These are phyloP conservation scores for Diaporthe eres DNA, from an alignment of 2,329 filamentous ascomycete species.

Conservation along the genomic window DNA sequence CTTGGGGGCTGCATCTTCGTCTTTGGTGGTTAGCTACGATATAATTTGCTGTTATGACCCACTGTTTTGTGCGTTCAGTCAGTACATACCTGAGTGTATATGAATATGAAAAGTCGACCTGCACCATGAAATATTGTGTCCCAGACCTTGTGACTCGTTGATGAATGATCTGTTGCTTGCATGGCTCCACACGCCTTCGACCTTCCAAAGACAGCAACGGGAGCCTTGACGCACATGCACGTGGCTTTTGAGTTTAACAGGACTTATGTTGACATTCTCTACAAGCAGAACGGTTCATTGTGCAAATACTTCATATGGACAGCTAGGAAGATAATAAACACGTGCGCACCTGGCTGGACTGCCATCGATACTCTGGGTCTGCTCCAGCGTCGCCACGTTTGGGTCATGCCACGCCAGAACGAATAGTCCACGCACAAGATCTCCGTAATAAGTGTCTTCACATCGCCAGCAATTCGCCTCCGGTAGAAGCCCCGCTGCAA, in stretches of 20 bases:
- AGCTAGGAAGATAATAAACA: too few species aligned
- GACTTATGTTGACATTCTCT: too few species aligned
- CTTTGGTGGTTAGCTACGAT: conserved; percentile 13
- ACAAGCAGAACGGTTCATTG: too few species aligned
- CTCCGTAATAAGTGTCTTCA: background rate
- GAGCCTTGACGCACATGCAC: too few species aligned
- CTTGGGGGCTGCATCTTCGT: conserved; percentile 24
- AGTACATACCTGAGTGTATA: conserved; percentile 17
- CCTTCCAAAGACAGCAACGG: too few species aligned
- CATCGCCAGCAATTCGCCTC: background rate
- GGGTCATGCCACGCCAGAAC: too few species aligned
- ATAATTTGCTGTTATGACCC: conserved; percentile 16
- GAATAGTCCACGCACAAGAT: background rate
- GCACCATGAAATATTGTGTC: background rate
- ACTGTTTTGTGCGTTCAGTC: background rate
- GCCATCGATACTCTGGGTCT: background rate
- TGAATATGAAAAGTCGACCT: conserved; percentile 15
- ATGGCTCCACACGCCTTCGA: background rate
- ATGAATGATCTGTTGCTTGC: background rate
- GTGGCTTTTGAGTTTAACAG: too few species aligned
- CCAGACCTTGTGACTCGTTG: background rate
- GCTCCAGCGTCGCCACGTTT: too few species aligned
- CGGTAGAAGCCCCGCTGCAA: too few species aligned
- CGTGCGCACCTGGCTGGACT: background rate
- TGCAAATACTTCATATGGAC: background rate